A percentile compares a stretch with the other conserved stretches of the same genome.
These are phyloP conservation scores for Fragaria vesca DNA, from an alignment of 306 rosid species.

Conservation along the genomic window DNA sequence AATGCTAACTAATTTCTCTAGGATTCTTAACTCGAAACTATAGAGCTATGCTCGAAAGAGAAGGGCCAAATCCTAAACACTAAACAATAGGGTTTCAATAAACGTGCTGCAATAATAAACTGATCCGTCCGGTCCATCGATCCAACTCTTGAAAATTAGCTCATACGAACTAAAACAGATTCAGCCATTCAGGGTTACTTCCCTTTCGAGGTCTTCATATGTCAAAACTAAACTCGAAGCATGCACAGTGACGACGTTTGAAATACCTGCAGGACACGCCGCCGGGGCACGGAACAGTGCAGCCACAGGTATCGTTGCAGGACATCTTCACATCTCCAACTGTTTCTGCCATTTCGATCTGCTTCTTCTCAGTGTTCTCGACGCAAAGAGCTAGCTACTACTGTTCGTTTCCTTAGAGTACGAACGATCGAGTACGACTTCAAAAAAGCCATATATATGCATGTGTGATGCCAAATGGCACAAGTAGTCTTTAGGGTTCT, in stretches of 20 bases:
- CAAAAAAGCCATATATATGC: background rate
- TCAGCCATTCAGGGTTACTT: background rate
- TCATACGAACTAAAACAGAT: too few species aligned
- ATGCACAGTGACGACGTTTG: background rate
- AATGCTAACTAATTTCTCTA: background rate
- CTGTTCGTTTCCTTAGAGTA: background rate
- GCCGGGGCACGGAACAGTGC: slow-evolving; percentile 30
- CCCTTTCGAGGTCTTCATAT: background rate
- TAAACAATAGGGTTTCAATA: background rate
- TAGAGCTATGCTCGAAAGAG: background rate
- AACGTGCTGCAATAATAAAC: background rate
- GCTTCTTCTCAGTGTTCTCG: background rate
- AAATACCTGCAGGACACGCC: slow-evolving; percentile 20
- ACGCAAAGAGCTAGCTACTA: background rate
- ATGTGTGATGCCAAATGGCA: background rate
- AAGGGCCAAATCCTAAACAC: background rate
- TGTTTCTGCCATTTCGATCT: slow-evolving; percentile 14
- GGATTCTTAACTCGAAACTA: background rate
- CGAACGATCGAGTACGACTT: background rate
- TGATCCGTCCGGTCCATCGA: background rate
- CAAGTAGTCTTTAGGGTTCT: background rate
- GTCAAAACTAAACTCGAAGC: background rate
- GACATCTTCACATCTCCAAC: background rate
- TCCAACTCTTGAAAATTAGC: background rate
- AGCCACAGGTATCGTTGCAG: slow-evolving; percentile 31